These are phyloP conservation scores for Lactifluus echinatus DNA, from an alignment of 768 basidiomycete genomes.

Conservation along the genomic window DNA sequence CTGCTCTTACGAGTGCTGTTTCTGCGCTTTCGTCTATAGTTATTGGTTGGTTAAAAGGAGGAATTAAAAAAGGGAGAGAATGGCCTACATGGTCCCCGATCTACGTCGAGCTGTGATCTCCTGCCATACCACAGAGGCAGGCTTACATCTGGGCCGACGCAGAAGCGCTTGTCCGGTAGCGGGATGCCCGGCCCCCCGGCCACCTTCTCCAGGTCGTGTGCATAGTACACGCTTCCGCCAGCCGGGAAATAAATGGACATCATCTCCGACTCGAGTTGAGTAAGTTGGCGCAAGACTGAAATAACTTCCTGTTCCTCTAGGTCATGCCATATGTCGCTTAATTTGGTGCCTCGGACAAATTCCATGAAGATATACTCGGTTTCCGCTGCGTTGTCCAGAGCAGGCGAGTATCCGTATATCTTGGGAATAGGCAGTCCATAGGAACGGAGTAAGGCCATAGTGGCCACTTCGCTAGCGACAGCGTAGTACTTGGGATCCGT, in stretches of 20 bases:
- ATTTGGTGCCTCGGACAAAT: not conserved
- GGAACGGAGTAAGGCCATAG: conserved; percentile 25
- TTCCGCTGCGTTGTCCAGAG: not conserved
- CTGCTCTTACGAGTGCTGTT: conserved; percentile 35
- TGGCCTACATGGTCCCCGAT: too few species aligned
- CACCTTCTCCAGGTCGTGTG: conserved; percentile 34
- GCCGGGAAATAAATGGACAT: conserved; percentile 42
- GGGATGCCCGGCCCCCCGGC: not conserved
- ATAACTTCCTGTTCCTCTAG: not conserved
- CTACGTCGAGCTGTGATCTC: too few species aligned
- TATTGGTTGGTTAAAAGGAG: too few species aligned
- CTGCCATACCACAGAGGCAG: conserved; percentile 42
- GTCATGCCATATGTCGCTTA: not conserved
- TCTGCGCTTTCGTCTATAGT: too few species aligned
- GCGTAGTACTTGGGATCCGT: conserved; percentile 24
- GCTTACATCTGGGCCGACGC: not conserved
- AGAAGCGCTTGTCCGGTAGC: not conserved
- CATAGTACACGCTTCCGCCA: conserved; percentile 44
- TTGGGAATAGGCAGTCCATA: conserved; percentile 27
- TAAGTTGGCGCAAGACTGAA: conserved; percentile 22
- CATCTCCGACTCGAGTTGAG: conserved; percentile 38
- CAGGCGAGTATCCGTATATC: not conserved
- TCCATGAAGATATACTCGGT: not conserved
- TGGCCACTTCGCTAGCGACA: conserved; percentile 29
- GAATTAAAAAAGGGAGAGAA: conserved; percentile 24